These are phyloP conservation scores for Chrysosporium keratinophilum DNA, from an alignment of 2,329 filamentous ascomycete genomes.

Conservation along the genomic window DNA sequence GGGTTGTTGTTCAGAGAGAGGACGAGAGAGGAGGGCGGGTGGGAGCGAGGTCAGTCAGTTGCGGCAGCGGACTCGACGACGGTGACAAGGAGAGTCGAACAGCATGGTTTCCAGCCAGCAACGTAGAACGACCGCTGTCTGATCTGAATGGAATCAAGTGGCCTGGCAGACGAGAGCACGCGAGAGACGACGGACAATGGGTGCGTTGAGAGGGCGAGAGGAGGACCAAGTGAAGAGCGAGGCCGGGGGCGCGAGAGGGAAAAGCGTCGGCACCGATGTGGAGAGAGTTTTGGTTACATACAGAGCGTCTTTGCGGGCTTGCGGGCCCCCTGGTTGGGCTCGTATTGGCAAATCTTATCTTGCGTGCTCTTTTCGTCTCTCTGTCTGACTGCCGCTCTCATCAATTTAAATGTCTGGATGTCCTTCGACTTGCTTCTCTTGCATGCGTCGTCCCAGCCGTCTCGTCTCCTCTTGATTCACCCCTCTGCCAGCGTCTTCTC, in stretches of 20 bases:
- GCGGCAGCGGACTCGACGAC: slow-evolving; percentile 6
- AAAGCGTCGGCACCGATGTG: background rate
- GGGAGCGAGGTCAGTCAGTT: background rate
- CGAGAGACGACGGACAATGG: background rate
- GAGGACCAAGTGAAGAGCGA: background rate
- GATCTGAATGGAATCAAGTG: background rate
- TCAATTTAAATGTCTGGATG: background rate
- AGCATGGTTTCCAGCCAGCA: background rate
- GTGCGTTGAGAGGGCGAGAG: too few species aligned
- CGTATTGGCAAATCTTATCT: background rate
- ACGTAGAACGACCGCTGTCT: background rate
- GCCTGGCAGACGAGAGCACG: background rate
- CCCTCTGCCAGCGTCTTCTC: background rate
- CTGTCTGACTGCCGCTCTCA: background rate
- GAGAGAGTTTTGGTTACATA: background rate
- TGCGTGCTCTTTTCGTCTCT: background rate
- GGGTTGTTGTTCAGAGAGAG: background rate
- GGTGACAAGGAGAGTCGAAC: background rate
- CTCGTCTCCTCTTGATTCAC: background rate
- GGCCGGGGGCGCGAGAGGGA: background rate
- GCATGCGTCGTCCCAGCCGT: too few species aligned
- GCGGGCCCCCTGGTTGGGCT: background rate
- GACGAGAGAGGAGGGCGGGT: background rate
- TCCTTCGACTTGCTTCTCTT: too few species aligned
- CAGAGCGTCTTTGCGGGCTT: background rate